Evolutionary conservation across 2,329 filamentous ascomycete genomes (phyloP).

Genomic region (Apiospora rasikravindrae): DNA sequence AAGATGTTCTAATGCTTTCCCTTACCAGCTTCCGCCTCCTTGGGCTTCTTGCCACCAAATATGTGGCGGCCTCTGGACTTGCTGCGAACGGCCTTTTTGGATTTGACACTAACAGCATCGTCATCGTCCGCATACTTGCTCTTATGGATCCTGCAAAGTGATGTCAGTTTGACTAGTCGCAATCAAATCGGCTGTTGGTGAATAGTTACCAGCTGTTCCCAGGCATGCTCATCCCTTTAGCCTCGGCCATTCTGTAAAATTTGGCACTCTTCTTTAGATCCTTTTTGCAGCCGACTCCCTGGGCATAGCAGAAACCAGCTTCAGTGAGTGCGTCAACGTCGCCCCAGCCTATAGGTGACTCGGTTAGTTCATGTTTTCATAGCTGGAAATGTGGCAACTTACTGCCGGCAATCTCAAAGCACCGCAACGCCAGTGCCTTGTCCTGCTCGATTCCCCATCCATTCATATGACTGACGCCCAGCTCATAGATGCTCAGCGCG

Average conservation of each 20-base stretch:
- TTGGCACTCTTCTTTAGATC: slow-evolving; percentile 92
- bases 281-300: slow-evolving; percentile 94
- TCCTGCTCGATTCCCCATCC: slow-evolving; percentile 98
- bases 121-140: slow-evolving; percentile 87
- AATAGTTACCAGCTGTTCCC: slow-evolving; percentile 91
- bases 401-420: slow-evolving; percentile 95
- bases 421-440: slow-evolving; percentile 82
- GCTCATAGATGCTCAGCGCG: slow-evolving; percentile 92
- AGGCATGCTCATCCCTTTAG: slow-evolving; percentile 95
- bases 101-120: slow-evolving; percentile 46
- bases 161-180: slow-evolving; percentile 21
- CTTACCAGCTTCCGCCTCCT: slow-evolving; percentile 23
- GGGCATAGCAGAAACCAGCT: slow-evolving; percentile 93
- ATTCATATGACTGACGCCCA: slow-evolving; percentile 96
- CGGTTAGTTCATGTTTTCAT: slow-evolving; percentile 11
- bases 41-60: slow-evolving; percentile 63
- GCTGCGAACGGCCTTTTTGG: slow-evolving; percentile 69
- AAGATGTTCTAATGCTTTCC: background rate
- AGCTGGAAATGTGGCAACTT: slow-evolving; percentile 43
- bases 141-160: slow-evolving; percentile 85
- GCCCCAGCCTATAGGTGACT: slow-evolving; percentile 71
- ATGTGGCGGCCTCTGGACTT: slow-evolving; percentile 79
- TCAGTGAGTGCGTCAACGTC: slow-evolving; percentile 94
- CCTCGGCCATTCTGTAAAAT: slow-evolving; percentile 88
- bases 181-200: background rate